Base-by-base conservation (phyloP, 805 yeast genomes). In the Zygosaccharomyces rouxii region DNA sequence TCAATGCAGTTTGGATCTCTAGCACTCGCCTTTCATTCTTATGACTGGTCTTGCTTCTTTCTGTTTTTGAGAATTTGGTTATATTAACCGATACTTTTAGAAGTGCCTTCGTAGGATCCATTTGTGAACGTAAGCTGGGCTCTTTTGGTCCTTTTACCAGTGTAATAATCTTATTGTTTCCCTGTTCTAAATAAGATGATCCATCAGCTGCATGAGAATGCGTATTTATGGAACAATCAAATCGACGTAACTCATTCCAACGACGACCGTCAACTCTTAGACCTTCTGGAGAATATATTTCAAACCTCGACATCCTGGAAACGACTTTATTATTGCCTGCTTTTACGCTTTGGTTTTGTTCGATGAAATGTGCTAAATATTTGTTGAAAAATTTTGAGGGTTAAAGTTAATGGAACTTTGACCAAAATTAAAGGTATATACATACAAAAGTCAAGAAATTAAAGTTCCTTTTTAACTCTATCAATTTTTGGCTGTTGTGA, bases 231-330 rank as follows among this genome's bases (percentile, higher is more conserved):
- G 81, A 78, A 62, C 96, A 86, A 33, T 79, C 80, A 60, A 94
- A 87, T 26, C 83, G 76, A 43, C 98, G 81, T 38, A 90, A 75
- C 66, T 94, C 99, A 60, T 92, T 89, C 89, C 94, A 89, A 53
- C 99, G 77, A 58, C 99, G 80, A 1, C 99, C 99, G 65, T 94
- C 98, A 11, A 84, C 72, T 55, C 99, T 75, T 41, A 94, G 75
- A 4, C 99, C 99, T 68, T 94, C 98, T 5, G 97, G 97, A 0
- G 97, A 90, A 63, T 87, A 92, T 39, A 94, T 68, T 72, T 94
- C 99, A 57, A 81, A 68, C 47, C 86, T 74, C 37, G 84, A 79
- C 84, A 81, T 81, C 3, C n/a, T 31, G 21, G 16, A 26, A 29
- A 21, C 21, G 44, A 21, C 18, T 19, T 5, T 26, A 2, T 46